phyloP scores from a whole-genome alignment of 2,329 filamentous ascomycete species.

The Xenosphaeropsis pyriputrescens region DNA sequence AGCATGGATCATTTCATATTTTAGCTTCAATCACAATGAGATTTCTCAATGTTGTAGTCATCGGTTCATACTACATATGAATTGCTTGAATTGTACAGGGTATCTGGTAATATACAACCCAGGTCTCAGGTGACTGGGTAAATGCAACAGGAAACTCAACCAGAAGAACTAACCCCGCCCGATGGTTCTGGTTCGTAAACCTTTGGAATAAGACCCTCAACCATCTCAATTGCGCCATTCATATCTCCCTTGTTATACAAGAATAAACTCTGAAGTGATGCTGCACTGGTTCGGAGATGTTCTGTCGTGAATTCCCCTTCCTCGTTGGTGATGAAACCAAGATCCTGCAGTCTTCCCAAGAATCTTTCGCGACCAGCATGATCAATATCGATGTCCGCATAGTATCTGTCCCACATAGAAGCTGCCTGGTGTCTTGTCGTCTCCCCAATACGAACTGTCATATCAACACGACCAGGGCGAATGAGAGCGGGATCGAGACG shows the following conservation, averaged over 20 bases:
- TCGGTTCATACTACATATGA: too few species aligned
- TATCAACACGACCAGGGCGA: constrained; percentile 81
- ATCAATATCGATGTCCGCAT: constrained; percentile 61
- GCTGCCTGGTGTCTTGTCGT: constrained; percentile 74
- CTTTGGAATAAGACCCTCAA: constrained; percentile 46
- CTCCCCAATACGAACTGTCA: constrained; percentile 82
- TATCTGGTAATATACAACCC: too few species aligned
- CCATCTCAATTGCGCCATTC: constrained; percentile 73
- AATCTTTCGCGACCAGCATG: constrained; percentile 53
- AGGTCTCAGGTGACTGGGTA: too few species aligned
- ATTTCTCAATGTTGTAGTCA: too few species aligned
- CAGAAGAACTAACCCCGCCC: too few species aligned
- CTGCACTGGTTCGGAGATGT: constrained; percentile 55
- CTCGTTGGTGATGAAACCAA: constrained; percentile 52
- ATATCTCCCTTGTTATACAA: constrained; percentile 89
- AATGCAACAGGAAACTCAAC: too few species aligned
- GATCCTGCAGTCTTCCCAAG: constrained; percentile 49
- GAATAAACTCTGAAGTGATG: constrained; percentile 86
- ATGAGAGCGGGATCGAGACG: constrained; percentile 79
- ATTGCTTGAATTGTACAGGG: too few species aligned
- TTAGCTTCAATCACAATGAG: too few species aligned
- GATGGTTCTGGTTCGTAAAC: constrained; percentile 30
- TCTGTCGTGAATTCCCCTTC: constrained; percentile 4
- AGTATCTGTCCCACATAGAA: constrained; percentile 90
- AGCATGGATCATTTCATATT: too few species aligned